Base-by-base conservation (phyloP, 331 rosid genomes). In the Rhamnella rubrinervis region DNA sequence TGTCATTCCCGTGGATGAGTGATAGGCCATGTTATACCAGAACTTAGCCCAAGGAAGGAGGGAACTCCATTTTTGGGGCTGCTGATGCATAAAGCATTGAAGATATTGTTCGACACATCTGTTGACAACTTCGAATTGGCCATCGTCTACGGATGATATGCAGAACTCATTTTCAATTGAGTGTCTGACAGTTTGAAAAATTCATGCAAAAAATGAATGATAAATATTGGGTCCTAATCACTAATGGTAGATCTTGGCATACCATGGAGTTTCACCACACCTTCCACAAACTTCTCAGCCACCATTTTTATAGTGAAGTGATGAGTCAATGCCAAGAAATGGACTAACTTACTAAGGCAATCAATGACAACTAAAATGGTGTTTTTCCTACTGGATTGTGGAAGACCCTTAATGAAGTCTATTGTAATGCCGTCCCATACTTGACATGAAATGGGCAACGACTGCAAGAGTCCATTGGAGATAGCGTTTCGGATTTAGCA, bases 381-480 rank as follows among this genome's bases (percentile, higher is more conserved):
- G 7, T 7, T 44, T 17, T 0, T 66, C 0, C 4, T 25, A 8
- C 6, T 14, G 13, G 0, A 31, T 31, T 31, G 35, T 3, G 71
- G 71, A 7, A 66, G 35, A 6, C 60, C 71, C 31, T 66, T 49
- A 13, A 66, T 66, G 46, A 66, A 66, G 28, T 66, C 47, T 3
- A 66, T 5, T 2, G 25, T 25, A 6, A 66, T 31, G 28, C 51
- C 71, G 12, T 64, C 68, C 56, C 57, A 64, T 10, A 64, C 68
- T 7, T 64, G 40, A 11, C 6, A 10, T 7, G 53, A 19, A 64
- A 64, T 20, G 0, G 68, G 57, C 1, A 64, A 44, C 21, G 68
- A 40, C 46, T 64, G 20, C 4, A 46, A 38, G 1, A 64, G n/a
- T 3, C 35, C 35, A 6, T 6, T 31, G 0, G 35, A 31, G 35